Conservation (phyloP, 305 asterid species). For the Fraxinus sp. region DNA sequence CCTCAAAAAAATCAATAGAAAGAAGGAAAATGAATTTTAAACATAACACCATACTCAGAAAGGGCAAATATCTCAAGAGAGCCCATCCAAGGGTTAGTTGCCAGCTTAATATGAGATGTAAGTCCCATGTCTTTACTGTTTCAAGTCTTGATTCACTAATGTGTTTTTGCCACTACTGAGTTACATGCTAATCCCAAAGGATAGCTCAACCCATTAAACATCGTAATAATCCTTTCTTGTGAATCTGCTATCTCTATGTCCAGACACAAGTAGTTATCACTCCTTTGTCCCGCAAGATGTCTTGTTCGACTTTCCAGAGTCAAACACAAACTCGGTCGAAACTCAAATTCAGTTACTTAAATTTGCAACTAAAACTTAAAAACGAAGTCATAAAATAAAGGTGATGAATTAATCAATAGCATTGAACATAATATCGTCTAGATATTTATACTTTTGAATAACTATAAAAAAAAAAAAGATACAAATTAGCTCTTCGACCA, state of each 20-base stretch:
- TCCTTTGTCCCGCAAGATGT: neutral
- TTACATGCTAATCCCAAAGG: neutral
- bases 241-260: neutral
- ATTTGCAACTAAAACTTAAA: neutral
- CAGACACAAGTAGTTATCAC: neutral
- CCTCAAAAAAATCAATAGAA: neutral
- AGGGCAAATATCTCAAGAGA: neutral
- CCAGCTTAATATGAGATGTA: neutral
- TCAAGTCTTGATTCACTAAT: neutral
- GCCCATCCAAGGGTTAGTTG: neutral
- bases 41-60: neutral
- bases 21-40: neutral
- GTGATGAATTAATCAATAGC: neutral
- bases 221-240: neutral
- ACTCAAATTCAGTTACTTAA: neutral
- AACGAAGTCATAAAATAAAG: neutral
- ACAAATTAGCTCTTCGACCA: neutral
- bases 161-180: neutral
- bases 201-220: neutral
- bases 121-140: neutral
- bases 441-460: neutral
- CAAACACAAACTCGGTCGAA: neutral
- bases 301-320: neutral
- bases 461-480: neutral
- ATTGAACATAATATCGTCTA: neutral